Base-by-base conservation (phyloP, 805 yeast genomes). In the Debaryomyces prosopidis region DNA sequence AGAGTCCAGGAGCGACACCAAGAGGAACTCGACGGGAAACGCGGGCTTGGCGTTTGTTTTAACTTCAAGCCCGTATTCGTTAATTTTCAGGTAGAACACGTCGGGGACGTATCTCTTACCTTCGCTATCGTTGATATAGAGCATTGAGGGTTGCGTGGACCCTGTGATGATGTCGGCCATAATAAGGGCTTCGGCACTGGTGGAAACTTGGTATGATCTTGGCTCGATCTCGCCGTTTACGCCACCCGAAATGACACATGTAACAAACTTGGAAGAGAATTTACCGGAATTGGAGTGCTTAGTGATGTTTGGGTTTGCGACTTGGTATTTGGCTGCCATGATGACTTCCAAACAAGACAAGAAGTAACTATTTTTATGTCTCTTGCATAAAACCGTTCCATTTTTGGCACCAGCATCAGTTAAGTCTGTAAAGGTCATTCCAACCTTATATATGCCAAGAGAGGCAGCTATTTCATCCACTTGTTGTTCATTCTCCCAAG, bases 241-340 rank as follows among this genome's bases (percentile, higher is more conserved):
- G 51, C 96, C 95, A n/a, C 99, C 99, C 1, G 95, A 81, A 2
- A 94, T 76, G 17, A 90, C 92, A 68, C 97, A 91, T 0, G 98
- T 92, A 15, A 91, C 92, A 62, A 89, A 94, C 59, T 89, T 89
- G 7, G 97, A 90, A 12, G 96, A 87, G 62, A 80, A 94, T 20
- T 59, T 55, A 2, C 89, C 88, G 8, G 77, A 64, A 23, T 76
- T 80, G 20, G 87, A 76, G 76, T 82, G 85, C 54, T 80, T 81
- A 33, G 88, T 76, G 14, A 68, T 58, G 59, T 84, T 86, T 15
- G 89, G 87, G 57, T 80, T 73, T 47, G 70, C 68, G 15, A 75
- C 59, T 69, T 94, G 99, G 68, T 87, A 76, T 49, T 78, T 76
- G 0, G 96, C 91, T 1, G 97, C 89, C 77, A 90, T 84, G 11